These are phyloP conservation scores for Brassica cretica DNA, from an alignment of 345 rosid species.

Conservation along the genomic window DNA sequence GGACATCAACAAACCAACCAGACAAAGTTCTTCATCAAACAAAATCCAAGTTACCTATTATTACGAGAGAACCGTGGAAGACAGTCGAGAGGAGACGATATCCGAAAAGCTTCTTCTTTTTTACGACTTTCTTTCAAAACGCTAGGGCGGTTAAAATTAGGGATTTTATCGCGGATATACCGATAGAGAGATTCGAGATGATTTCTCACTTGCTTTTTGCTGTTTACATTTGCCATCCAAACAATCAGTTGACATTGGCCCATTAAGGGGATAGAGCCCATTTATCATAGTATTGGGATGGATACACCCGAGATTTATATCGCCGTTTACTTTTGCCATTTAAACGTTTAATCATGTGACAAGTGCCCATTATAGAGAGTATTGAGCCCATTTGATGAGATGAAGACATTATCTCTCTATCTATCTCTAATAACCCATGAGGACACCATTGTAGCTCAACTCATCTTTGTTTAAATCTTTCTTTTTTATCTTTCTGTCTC, in stretches of 20 bases:
- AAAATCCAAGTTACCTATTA: too few relatives aligned
- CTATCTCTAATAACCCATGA: too few relatives aligned
- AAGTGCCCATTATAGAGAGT: too few relatives aligned
- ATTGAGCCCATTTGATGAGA: too few relatives aligned
- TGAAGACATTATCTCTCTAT: too few relatives aligned
- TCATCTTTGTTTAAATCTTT: too few relatives aligned
- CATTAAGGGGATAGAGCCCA: background rate
- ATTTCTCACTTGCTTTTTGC: background rate
- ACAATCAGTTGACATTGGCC: background rate
- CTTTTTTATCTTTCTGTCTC: too few relatives aligned
- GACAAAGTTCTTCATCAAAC: background rate
- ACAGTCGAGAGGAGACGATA: background rate
- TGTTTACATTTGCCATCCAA: background rate
- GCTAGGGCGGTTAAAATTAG: background rate
- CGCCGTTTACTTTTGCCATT: too few relatives aligned
- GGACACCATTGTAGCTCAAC: too few relatives aligned
- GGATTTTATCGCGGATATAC: background rate
- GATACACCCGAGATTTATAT: too few relatives aligned
- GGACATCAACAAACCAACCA: background rate
- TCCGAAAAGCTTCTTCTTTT: background rate
- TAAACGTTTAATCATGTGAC: too few relatives aligned
- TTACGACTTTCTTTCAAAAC: background rate
- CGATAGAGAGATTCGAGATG: background rate
- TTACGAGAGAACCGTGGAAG: background rate
- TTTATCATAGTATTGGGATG: background rate